phyloP scores from a whole-genome alignment of 176 grass and related monocot genomes.

The Poa annua region DNA sequence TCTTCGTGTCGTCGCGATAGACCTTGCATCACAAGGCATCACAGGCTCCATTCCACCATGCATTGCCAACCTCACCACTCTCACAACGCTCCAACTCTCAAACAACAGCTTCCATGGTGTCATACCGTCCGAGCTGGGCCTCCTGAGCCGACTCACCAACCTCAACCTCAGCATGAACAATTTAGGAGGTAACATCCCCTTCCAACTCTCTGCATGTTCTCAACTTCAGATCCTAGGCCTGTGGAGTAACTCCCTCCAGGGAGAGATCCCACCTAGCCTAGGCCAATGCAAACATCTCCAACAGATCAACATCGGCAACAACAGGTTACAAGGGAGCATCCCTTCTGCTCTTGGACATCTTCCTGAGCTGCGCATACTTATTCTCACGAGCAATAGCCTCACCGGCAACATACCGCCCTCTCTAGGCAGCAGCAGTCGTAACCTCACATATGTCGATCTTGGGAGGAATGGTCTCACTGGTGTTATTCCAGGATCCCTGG shows the following conservation, averaged over 20 bases:
- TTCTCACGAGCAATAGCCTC: constrained; percentile 32
- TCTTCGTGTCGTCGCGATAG: constrained; percentile 7
- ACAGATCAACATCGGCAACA: constrained; percentile 44
- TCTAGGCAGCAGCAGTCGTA: constrained; percentile 32
- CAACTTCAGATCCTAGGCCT: constrained; percentile 42
- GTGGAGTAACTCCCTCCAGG: constrained; percentile 36
- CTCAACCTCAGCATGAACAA: constrained; percentile 67
- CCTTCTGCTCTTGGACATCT: constrained; percentile 45
- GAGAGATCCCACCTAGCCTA: constrained; percentile 47
- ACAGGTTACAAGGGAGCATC: constrained; percentile 54
- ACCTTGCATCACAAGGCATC: constrained; percentile 40
- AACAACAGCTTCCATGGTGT: constrained; percentile 44
- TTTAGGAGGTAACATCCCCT: constrained; percentile 51
- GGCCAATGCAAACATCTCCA: constrained; percentile 33
- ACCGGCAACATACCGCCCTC: constrained; percentile 15
- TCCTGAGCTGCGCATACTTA: constrained; percentile 35
- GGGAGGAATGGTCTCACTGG: constrained; percentile 37
- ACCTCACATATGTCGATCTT: constrained; percentile 34
- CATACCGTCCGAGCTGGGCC: constrained; percentile 49
- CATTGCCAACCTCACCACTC: constrained; percentile 44
- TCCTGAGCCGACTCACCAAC: constrained; percentile 38
- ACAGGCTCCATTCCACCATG: constrained; percentile 44
- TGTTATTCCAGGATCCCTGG: constrained; percentile 44
- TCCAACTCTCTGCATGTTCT: constrained; percentile 37
- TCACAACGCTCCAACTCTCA: constrained; percentile 43